Base-by-base conservation (phyloP, 805 yeast species). In the Teunomyces kruisii region DNA sequence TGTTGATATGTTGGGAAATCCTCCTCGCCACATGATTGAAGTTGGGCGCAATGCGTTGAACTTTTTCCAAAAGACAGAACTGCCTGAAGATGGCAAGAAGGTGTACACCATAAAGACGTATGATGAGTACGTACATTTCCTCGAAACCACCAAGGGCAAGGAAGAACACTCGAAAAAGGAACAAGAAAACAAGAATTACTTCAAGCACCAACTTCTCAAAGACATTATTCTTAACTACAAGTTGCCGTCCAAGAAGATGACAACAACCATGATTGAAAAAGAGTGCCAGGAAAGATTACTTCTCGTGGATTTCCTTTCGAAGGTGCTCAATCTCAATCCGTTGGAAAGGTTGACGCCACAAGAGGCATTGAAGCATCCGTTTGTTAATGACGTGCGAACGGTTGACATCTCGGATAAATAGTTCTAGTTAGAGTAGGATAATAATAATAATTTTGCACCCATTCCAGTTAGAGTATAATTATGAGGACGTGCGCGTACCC, bases 301-400 rank as follows among this genome's bases (percentile, higher is more conserved):
- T 32, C 74, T 92, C 45, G 72, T 84, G 19, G 96, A 92, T 62
- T 88, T 94, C 55, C 72, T 94, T 40, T 65, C 73, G 35, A 96
- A 96, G 19, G 76, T 88, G 8, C 70, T 94, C 49, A 88, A 85
- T 52, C 65, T 89, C 56, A 91, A 92, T 63, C 99, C 99, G 0
- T 75, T 94, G 55, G 96, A 90, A 62, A 79, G 99, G 55, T 86
- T 97, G 86, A 88, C 97, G 0, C 99, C 99, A 9, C 96, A 89
- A 54, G 97, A 94, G 63, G 99, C 98, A 0, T 72, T 84, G 12
- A 72, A 80, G 63, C 99, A 94, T 67, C 97, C 98, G 0, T 94
- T 94, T 63, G 81, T 94, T 14, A 86, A 50, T 39, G 72, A 67
- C 41, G 51, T 54, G 10, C 43, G 40, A 13, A 44, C 39, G 17